Evolutionary conservation across 2,329 filamentous ascomycete species (phyloP).

Genomic region (Lasiodiplodia hormozganensis): DNA sequence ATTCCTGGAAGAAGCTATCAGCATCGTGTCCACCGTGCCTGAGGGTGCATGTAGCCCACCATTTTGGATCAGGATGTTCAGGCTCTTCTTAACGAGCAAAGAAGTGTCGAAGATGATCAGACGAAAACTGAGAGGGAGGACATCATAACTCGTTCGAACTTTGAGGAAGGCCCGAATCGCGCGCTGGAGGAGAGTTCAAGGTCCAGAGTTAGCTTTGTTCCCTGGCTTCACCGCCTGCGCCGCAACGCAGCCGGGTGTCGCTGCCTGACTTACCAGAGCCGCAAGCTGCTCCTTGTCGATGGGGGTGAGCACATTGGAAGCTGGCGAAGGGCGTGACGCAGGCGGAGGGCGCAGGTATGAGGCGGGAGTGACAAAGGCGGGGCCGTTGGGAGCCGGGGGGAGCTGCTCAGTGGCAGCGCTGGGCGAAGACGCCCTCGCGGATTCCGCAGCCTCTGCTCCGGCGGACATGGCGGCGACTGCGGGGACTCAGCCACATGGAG

Average conservation of each 20-base stretch:
- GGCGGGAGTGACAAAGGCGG: conserved; percentile 47
- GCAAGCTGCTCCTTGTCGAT: conserved; percentile 80
- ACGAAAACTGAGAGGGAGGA: conserved; percentile 92
- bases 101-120: conserved; percentile 95
- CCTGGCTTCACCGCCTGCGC: conserved; percentile 20
- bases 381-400: conserved; percentile 32
- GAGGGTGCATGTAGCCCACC: conserved; percentile 60
- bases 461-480: conserved; percentile 45
- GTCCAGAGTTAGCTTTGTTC: neutral
- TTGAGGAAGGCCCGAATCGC: conserved; percentile 95
- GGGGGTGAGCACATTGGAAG: conserved; percentile 57
- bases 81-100: conserved; percentile 93
- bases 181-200: conserved; percentile 60
- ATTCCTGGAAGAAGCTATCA: conserved; percentile 69
- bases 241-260: conserved; percentile 1
- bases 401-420: conserved; percentile 37
- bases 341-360: conserved; percentile 44
- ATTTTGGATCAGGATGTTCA: conserved; percentile 95
- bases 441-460: conserved; percentile 45
- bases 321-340: conserved; percentile 36
- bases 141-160: conserved; percentile 96
- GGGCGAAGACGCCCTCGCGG: conserved; percentile 34
- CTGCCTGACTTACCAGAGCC: conserved; percentile 69
- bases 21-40: neutral
- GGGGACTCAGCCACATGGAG: conserved; percentile 46